A percentile compares a stretch with the other conserved stretches of the same genome.
Evolutionary conservation across 768 basidiomycete species (phyloP).

Genomic region (Mycena leptocephala): DNA sequence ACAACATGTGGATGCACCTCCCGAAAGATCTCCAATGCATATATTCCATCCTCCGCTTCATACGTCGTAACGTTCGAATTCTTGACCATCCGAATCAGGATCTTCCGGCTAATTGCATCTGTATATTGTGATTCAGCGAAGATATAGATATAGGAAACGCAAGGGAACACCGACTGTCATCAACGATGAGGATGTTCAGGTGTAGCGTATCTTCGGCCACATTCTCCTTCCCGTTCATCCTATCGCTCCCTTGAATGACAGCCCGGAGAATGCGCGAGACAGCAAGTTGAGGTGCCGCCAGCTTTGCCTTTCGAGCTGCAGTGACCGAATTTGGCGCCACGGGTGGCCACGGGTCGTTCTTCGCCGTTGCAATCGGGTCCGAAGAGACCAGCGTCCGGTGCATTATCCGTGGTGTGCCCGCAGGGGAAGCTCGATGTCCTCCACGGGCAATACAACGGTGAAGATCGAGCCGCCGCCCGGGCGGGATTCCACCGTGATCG

Average conservation of each 20-base stretch:
- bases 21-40: constrained; percentile 21
- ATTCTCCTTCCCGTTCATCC: too few species aligned
- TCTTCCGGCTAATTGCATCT: constrained; percentile 32
- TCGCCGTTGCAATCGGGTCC: neutral
- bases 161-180: constrained; percentile 20
- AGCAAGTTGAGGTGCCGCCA: too few species aligned
- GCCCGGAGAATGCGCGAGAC: too few species aligned
- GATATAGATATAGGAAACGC: neutral
- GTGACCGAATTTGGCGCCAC: too few species aligned
- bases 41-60: constrained; percentile 26
- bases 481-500: constrained; percentile 18
- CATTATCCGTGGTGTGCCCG: neutral
- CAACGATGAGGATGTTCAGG: constrained; percentile 29
- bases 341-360: too few species aligned
- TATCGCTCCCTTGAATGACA: too few species aligned
- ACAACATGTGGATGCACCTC: constrained; percentile 29
- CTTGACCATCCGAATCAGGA: constrained; percentile 25
- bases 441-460: constrained; percentile 22
- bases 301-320: too few species aligned
- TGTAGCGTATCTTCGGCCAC: too few species aligned
- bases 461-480: constrained; percentile 14
- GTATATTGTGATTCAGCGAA: neutral
- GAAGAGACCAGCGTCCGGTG: neutral
- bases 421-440: neutral
- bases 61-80: constrained; percentile 17